Evolutionary conservation across 768 basidiomycete species (phyloP).

Genomic region (Filobasidium wieringae): DNA sequence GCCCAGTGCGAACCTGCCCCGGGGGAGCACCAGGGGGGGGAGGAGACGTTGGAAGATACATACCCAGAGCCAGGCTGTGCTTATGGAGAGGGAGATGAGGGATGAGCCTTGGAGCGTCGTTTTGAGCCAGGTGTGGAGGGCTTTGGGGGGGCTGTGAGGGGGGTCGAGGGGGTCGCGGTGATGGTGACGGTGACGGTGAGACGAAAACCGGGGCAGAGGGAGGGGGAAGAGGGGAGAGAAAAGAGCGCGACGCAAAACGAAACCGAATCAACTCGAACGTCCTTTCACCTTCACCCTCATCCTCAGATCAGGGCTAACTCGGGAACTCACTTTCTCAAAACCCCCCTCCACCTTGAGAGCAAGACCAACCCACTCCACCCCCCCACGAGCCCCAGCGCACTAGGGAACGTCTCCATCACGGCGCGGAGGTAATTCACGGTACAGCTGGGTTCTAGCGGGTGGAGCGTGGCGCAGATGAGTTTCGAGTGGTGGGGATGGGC

Average conservation of each 20-base stretch:
- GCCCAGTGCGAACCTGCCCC: conserved; percentile 7
- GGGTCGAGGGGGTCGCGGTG: too few relatives aligned
- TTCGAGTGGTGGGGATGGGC: background rate
- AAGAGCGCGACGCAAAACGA: too few relatives aligned
- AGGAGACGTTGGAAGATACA: conserved; percentile 9
- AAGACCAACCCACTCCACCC: conserved; percentile 9
- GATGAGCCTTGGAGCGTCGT: conserved; percentile 3
- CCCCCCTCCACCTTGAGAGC: background rate
- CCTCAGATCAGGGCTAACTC: background rate
- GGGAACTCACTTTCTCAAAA: conserved; percentile 2
- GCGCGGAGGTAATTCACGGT: background rate
- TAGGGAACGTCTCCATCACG: conserved; percentile 3
- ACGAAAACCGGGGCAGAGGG: too few relatives aligned
- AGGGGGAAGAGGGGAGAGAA: too few relatives aligned
- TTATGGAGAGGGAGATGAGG: conserved; percentile 7
- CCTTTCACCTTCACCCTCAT: background rate
- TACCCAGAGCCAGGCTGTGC: conserved; percentile 12
- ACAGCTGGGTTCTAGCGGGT: conserved; percentile 12
- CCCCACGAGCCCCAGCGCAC: conserved; percentile 6
- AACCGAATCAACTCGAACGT: background rate
- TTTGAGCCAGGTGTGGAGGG: conserved; percentile 2
- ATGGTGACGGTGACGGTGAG: too few relatives aligned
- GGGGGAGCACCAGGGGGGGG: background rate
- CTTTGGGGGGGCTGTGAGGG: background rate
- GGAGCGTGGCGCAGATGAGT: conserved; percentile 9